Percentiles rank a stretch among this genome's conserved stretches.
Evolutionary conservation across 441 rosid genomes (phyloP).

Genomic region (Erysimum pusillum): DNA sequence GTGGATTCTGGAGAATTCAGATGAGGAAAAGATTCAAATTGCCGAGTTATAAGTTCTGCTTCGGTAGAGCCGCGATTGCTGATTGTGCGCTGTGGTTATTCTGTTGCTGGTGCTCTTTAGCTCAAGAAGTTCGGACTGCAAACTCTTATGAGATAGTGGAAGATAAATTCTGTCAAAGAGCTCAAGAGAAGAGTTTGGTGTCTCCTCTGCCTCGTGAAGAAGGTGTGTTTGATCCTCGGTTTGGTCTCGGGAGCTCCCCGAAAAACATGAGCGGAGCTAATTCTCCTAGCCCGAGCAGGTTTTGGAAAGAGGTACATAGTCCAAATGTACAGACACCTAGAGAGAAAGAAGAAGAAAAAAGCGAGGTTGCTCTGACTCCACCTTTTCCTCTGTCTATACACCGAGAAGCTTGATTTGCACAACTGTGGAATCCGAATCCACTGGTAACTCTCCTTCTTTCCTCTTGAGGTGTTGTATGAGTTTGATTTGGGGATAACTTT

Average conservation of each 20-base stretch:
- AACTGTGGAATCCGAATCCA: neutral
- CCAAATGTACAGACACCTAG: constrained; percentile 58
- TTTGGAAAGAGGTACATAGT: constrained; percentile 52
- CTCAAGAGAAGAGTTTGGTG: constrained; percentile 36
- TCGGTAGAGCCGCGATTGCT: constrained; percentile 56
- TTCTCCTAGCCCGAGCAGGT: constrained; percentile 61
- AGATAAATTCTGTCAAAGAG: constrained; percentile 61
- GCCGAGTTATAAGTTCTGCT: constrained; percentile 77
- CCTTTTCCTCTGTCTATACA: constrained; percentile 67
- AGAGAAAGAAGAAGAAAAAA: constrained; percentile 54
- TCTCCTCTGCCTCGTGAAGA: constrained; percentile 65
- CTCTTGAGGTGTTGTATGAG: constrained; percentile 2
- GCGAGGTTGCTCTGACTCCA: constrained; percentile 63
- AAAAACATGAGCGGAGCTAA: constrained; percentile 35
- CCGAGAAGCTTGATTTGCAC: constrained; percentile 55
- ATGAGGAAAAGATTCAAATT: constrained; percentile 83
- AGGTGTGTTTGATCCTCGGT: constrained; percentile 45
- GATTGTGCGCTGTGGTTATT: constrained; percentile 85
- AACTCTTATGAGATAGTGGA: constrained; percentile 75
- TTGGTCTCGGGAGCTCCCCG: constrained; percentile 52
- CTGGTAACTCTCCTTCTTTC: constrained; percentile 15
- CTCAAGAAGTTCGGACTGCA: constrained; percentile 89
- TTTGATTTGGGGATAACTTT: constrained; percentile 20
- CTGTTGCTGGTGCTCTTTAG: constrained; percentile 94
- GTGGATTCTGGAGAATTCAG: constrained; percentile 97